These are phyloP conservation scores for Eurotiales sp. DNA, from an alignment of 2,329 filamentous ascomycete genomes.

Conservation along the genomic window DNA sequence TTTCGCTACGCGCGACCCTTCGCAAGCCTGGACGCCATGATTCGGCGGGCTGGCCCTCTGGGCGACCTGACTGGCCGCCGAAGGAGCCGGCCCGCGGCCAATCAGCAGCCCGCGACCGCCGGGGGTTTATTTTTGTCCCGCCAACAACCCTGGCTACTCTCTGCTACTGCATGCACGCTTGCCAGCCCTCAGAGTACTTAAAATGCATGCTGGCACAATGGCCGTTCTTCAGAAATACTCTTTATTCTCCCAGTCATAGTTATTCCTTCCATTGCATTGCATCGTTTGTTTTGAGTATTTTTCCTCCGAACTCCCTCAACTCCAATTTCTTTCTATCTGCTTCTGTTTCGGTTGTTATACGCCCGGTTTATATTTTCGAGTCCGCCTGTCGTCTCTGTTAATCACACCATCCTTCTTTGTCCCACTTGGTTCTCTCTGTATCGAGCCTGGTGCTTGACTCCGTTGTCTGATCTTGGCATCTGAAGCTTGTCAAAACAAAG, in stretches of 20 bases:
- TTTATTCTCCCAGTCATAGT: constrained; percentile 3
- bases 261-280: background rate
- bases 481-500: background rate
- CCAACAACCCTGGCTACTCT: constrained; percentile 12
- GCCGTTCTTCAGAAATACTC: background rate
- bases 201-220: constrained; percentile 1
- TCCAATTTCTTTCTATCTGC: constrained; percentile 14
- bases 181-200: constrained; percentile 6
- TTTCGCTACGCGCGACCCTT: constrained; percentile 12
- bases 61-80: no score
- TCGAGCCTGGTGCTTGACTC: constrained; percentile 7
- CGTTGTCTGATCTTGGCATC: background rate
- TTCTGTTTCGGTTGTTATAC: background rate
- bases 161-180: constrained; percentile 7
- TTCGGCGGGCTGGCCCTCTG: background rate
- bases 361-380: background rate
- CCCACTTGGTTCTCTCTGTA: background rate
- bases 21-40: background rate
- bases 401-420: background rate
- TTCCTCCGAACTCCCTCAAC: background rate
- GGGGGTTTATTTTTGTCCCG: constrained; percentile 12
- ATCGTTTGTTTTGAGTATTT: background rate
- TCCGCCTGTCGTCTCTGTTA: background rate
- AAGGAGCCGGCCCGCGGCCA: constrained; percentile 3
- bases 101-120: background rate